A percentile compares a stretch with the other conserved stretches of the same genome.
phyloP scores from a whole-genome alignment of 1,284 basidiomycete species.

The Papiliotrema fonsecae region DNA sequence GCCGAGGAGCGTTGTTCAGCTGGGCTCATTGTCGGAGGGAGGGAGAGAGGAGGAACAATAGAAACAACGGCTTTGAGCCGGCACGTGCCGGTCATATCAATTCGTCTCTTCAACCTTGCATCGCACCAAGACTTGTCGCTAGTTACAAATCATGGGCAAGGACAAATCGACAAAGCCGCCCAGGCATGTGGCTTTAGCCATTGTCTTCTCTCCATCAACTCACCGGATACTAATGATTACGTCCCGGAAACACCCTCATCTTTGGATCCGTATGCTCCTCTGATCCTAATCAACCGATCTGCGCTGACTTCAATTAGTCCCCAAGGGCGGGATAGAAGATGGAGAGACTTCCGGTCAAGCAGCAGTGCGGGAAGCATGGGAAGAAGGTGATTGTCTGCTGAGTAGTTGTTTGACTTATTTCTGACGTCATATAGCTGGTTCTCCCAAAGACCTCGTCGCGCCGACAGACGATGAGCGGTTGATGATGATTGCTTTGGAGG shows the following conservation, averaged over 20 bases:
- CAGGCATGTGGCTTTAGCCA: slow-evolving; percentile 40
- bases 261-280: slow-evolving; percentile 43
- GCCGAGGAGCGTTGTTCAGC: no score
- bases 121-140: no score
- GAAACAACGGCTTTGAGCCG: no score
- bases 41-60: no score
- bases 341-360: slow-evolving; percentile 42
- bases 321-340: slow-evolving; percentile 43
- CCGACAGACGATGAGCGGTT: slow-evolving; percentile 16
- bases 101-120: no score
- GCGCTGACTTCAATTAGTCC: slow-evolving; percentile 24
- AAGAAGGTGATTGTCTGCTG: slow-evolving; percentile 36
- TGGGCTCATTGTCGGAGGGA: no score
- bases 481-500: slow-evolving; percentile 15
- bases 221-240: slow-evolving; percentile 40
- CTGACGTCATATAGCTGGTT: slow-evolving; percentile 16
- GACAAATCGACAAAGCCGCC: slow-evolving; percentile 17
- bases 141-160: no score
- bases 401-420: background rate
- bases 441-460: slow-evolving; percentile 12
- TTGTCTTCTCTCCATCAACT: slow-evolving; percentile 28
- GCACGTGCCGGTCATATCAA: no score
- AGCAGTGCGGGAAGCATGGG: slow-evolving; percentile 43
- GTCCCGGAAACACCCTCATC: slow-evolving; percentile 32
- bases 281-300: background rate